phyloP scores from a whole-genome alignment of 2,329 filamentous ascomycete genomes.

The Dactylellina parvicollis region DNA sequence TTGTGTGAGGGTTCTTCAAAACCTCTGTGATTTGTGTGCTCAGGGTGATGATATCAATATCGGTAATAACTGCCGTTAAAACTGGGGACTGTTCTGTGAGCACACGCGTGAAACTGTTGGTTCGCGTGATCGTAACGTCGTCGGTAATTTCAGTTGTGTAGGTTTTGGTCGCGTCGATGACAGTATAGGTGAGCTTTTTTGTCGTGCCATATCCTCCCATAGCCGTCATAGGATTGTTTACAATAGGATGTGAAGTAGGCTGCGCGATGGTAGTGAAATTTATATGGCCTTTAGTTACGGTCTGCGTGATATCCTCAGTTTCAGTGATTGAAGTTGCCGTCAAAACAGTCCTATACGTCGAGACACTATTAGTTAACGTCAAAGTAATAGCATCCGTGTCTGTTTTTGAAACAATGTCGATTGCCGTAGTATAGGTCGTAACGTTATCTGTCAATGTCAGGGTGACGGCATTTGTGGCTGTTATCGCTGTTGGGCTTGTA shows the following conservation, averaged over 20 bases:
- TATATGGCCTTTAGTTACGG: neutral
- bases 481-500: neutral
- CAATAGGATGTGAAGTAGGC: neutral
- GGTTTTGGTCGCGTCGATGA: constrained; percentile 6
- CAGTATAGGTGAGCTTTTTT: constrained; percentile 1
- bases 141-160: constrained; percentile 8
- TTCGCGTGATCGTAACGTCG: constrained; percentile 11
- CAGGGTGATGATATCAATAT: neutral
- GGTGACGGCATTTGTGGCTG: neutral
- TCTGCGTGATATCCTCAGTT: constrained; percentile 5
- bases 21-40: neutral
- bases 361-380: neutral
- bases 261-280: neutral
- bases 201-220: neutral
- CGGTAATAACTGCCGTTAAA: constrained; percentile 1
- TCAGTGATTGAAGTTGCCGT: neutral
- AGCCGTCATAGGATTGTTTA: no score
- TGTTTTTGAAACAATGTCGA: neutral
- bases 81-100: neutral
- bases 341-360: constrained; percentile 11
- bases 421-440: constrained; percentile 3
- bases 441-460: constrained; percentile 7
- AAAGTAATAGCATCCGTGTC: neutral
- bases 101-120: neutral
- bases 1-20: neutral